phyloP scores from a whole-genome alignment of 2,329 filamentous ascomycete genomes.

The Canariomyces notabilis region DNA sequence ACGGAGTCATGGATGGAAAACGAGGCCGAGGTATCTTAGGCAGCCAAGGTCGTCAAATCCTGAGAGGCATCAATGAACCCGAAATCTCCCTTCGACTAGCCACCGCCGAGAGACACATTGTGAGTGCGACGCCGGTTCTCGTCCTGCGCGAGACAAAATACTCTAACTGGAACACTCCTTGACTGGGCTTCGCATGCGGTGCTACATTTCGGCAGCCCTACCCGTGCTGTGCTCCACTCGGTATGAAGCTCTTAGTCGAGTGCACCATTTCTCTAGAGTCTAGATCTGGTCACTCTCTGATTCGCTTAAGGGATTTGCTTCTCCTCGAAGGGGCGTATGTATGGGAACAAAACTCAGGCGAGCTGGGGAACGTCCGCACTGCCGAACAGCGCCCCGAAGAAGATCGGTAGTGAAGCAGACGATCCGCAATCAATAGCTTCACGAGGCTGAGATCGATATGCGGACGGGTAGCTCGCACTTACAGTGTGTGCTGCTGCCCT shows the following conservation, averaged over 20 bases:
- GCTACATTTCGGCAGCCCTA: neutral
- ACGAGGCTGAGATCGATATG: constrained; percentile 14
- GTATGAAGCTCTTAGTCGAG: neutral
- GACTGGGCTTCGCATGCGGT: neutral
- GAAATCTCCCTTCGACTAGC: no score
- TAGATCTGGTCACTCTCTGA: no score
- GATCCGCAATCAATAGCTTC: constrained; percentile 13
- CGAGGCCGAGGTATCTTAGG: no score
- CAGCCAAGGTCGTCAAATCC: no score
- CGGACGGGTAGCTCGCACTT: constrained; percentile 4
- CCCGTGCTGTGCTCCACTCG: neutral
- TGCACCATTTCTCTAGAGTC: neutral
- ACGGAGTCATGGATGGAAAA: no score
- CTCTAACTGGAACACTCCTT: neutral
- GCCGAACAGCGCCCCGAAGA: neutral
- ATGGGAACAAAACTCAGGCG: no score
- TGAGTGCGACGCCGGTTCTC: neutral
- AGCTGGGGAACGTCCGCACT: no score
- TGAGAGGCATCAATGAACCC: no score
- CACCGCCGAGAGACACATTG: no score
- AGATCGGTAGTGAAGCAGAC: no score
- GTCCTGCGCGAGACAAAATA: neutral
- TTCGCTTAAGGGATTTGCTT: no score
- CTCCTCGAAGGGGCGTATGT: no score
- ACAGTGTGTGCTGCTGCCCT: constrained; percentile 1